Evolutionary conservation across 179 eudicot genomes (phyloP).

Genomic region (Spinacia oleracea): DNA sequence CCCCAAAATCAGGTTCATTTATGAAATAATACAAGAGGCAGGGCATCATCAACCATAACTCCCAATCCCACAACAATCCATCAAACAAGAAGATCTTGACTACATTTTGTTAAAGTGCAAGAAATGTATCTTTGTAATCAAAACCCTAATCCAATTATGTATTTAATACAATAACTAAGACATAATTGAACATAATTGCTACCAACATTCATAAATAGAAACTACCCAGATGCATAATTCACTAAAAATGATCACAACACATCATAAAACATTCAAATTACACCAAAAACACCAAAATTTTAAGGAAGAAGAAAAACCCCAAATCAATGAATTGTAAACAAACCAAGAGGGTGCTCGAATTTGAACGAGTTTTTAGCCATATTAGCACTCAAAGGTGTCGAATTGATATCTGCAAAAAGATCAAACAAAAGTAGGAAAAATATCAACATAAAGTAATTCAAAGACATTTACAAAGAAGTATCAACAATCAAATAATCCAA

Average conservation of each 20-base stretch:
- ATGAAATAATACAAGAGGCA: slow-evolving; percentile 1
- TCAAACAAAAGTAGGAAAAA: background rate
- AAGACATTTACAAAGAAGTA: background rate
- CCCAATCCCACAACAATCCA: background rate
- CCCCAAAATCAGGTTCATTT: background rate
- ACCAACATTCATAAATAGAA: background rate
- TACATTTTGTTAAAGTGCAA: background rate
- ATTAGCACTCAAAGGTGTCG: background rate
- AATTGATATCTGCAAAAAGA: slow-evolving; percentile 24
- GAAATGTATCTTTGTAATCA: background rate
- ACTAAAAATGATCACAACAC: background rate
- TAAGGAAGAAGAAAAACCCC: background rate
- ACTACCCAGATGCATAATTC: background rate
- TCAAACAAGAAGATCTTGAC: background rate
- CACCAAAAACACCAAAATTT: background rate
- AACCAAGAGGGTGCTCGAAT: slow-evolving; percentile 36
- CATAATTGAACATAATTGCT: slow-evolving; percentile 17
- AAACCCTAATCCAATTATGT: background rate
- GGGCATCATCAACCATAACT: slow-evolving; percentile 1
- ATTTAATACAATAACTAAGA: background rate
- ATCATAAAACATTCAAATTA: background rate
- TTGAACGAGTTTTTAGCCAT: slow-evolving; percentile 41
- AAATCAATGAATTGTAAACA: slow-evolving; percentile 12
- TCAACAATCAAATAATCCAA: background rate
- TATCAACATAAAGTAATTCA: background rate